Conservation (phyloP, 2,329 filamentous ascomycete species). For the Cordyceps farinosa region DNA sequence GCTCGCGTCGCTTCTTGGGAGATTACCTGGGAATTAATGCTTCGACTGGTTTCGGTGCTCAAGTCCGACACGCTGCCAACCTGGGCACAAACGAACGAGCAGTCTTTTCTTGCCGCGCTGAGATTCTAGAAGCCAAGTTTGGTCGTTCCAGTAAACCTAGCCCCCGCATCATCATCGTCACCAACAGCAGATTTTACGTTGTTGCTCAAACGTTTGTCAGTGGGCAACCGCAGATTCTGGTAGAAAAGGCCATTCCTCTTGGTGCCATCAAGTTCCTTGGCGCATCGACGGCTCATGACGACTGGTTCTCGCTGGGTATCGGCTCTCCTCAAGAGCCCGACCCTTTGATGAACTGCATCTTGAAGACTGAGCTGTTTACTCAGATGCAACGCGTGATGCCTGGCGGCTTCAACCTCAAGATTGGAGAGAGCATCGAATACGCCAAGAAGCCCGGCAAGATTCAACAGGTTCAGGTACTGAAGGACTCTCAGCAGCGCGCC, state of each 20-base stretch:
- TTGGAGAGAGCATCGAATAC: constrained; percentile 84
- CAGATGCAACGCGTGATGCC: constrained; percentile 79
- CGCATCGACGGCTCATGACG: constrained; percentile 77
- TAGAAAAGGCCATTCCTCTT: constrained; percentile 78
- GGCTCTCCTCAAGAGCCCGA: constrained; percentile 90
- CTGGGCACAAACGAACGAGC: constrained; percentile 69
- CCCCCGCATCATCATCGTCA: constrained; percentile 79
- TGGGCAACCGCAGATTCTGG: constrained; percentile 72
- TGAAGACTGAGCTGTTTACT: constrained; percentile 97
- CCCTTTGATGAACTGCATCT: constrained; percentile 85
- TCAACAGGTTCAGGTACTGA: constrained; percentile 81
- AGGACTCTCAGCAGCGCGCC: constrained; percentile 72
- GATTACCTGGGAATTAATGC: constrained; percentile 92
- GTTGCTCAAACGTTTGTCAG: constrained; percentile 81
- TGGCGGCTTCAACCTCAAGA: constrained; percentile 75
- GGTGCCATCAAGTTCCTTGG: constrained; percentile 87
- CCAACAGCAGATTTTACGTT: constrained; percentile 82
- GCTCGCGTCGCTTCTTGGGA: constrained; percentile 86
- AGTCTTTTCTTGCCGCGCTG: constrained; percentile 87
- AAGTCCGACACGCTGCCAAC: constrained; percentile 71
- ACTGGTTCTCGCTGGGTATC: constrained; percentile 93
- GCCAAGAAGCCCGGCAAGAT: constrained; percentile 97
- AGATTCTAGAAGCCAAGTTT: constrained; percentile 89
- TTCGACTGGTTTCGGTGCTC: constrained; percentile 70
- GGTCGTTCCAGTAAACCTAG: constrained; percentile 93